Base-by-base conservation (phyloP, 1,284 basidiomycete species). In the Leucoagaricus sp. region DNA sequence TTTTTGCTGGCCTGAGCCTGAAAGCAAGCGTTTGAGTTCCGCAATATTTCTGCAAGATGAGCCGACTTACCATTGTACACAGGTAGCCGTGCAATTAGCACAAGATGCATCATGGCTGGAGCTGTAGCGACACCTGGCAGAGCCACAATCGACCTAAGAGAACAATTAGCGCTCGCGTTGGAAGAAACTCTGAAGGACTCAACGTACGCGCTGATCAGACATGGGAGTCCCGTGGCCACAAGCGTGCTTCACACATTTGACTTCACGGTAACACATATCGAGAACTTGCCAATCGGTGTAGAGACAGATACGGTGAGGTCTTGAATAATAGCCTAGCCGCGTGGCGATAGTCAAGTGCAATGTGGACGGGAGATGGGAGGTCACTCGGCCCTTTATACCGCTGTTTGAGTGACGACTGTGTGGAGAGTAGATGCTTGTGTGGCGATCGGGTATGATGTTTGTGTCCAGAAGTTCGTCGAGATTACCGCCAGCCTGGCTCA, bases 41-140 rank as follows among this genome's bases (percentile, higher is more conserved):
- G 42, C n/a, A 45, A 55, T 25, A 42, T 36, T 31, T 12, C 31
- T 10, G 41, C 19, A 47, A 13, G 13, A 38, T n/a, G 6, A 26
- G 41, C 17, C 29, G 40, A 61, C 69, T 25, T 31, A 71, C 76
- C 64, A 67, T 63, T 76, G 74, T 42, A 23, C 58, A 58, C 76
- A 78, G 6, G 70, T 75, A 46, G 66, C 46, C 17, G 66, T 2
- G 49, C 76, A 78, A 12, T 60, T 66, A 6, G 58, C 29, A 58
- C 77, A 78, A 5, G 66, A 58, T 3, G 63, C 51, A 29, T 57
- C 58, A 58, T 78, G 76, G 12, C 53, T 48, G 4, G 65, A 57
- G 49, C 76, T 78, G 54, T 78, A 79, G 52, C 77, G 73, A 59
- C 76, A 78, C 47, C 58, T 63, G 57, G 54, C 53, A 42, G 66